Percentiles rank a stretch among this genome's conserved stretches.
phyloP scores from a whole-genome alignment of 2,329 filamentous ascomycete genomes.

The Neofusicoccum parvum region DNA sequence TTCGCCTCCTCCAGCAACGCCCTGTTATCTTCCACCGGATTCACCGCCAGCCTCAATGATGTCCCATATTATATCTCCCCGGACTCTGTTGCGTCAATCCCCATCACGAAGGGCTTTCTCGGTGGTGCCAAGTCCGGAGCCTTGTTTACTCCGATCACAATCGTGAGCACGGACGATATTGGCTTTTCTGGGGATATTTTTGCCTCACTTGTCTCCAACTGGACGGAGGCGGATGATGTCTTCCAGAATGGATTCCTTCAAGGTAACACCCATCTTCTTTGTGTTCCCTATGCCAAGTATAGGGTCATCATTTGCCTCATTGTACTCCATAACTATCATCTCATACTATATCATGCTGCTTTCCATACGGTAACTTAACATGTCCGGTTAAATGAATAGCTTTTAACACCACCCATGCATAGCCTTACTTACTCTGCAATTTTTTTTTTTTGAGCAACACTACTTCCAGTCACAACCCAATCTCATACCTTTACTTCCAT shows the following conservation, averaged over 20 bases:
- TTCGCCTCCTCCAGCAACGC: neutral
- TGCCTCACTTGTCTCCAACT: conserved; percentile 30
- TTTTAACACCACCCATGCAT: no score
- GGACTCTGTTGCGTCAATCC: conserved; percentile 37
- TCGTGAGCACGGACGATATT: conserved; percentile 33
- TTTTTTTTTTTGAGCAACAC: no score
- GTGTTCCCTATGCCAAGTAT: neutral
- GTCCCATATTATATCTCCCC: conserved; percentile 46
- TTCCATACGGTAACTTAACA: no score
- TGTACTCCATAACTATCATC: no score
- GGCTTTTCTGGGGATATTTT: conserved; percentile 30
- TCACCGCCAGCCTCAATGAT: conserved; percentile 43
- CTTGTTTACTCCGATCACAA: conserved; percentile 42
- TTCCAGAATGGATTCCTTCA: conserved; percentile 44
- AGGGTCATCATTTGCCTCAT: no score
- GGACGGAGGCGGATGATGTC: conserved; percentile 43
- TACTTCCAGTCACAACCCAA: no score
- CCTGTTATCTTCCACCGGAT: conserved; percentile 37
- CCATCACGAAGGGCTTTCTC: conserved; percentile 28
- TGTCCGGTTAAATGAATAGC: no score
- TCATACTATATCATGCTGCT: no score
- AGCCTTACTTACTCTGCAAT: no score
- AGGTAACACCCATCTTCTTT: conserved; percentile 24
- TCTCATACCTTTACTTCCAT: no score
- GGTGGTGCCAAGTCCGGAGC: conserved; percentile 25